These are phyloP conservation scores for Mycena galopus DNA, from an alignment of 768 basidiomycete species.

Conservation along the genomic window DNA sequence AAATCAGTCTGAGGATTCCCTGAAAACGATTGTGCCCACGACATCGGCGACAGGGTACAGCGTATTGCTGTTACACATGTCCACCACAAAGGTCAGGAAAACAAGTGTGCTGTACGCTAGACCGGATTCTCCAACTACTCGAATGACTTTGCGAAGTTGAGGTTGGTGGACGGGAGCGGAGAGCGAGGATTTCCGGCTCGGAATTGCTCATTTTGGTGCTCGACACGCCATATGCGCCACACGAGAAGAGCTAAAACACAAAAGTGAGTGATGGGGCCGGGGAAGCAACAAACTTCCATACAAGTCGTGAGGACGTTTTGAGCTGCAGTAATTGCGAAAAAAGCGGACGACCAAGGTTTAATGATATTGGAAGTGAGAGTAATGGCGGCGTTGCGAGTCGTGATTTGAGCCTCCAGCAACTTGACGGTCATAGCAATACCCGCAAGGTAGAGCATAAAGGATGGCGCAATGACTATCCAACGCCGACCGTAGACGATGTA, in stretches of 20 bases:
- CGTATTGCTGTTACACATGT: no score
- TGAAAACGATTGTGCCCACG: background rate
- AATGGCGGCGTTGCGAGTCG: background rate
- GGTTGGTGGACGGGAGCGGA: background rate
- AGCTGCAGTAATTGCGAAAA: conserved; percentile 3
- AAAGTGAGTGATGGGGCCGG: background rate
- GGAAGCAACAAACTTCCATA: background rate
- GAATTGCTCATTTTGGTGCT: background rate
- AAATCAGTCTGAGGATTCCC: background rate
- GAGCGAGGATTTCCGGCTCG: background rate
- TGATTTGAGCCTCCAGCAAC: background rate
- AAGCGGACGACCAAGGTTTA: background rate
- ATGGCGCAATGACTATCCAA: background rate
- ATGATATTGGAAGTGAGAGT: background rate
- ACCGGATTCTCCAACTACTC: background rate
- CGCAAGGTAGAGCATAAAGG: background rate
- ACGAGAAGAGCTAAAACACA: background rate
- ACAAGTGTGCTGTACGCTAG: background rate
- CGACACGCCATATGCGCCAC: conserved; percentile 5
- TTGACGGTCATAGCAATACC: background rate
- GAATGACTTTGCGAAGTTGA: background rate
- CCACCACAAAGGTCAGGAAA: no score
- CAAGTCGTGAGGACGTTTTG: background rate
- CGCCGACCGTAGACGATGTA: background rate
- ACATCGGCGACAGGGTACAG: no score